These are phyloP conservation scores for Polytolypa hystricis DNA, from an alignment of 2,329 filamentous ascomycete genomes.

Conservation along the genomic window DNA sequence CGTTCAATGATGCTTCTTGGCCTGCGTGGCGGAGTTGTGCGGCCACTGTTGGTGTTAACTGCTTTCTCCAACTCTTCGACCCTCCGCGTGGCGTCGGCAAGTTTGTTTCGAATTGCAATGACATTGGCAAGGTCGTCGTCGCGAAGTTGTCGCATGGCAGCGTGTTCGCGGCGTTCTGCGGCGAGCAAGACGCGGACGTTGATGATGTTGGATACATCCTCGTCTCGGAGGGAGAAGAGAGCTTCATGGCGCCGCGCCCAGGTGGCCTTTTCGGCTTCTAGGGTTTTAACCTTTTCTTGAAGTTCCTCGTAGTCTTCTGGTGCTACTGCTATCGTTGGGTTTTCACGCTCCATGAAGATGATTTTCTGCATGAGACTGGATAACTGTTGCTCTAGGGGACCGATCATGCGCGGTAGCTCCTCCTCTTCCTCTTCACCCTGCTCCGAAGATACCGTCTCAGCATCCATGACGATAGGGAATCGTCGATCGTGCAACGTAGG, in stretches of 20 bases:
- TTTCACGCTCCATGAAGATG: constrained; percentile 7
- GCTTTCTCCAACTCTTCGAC: constrained; percentile 17
- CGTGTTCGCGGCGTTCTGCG: constrained; percentile 28
- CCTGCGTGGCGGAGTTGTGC: constrained; percentile 16
- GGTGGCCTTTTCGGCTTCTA: constrained; percentile 28
- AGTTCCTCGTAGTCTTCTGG: constrained; percentile 27
- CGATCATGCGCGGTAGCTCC: constrained; percentile 1
- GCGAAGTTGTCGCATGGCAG: constrained; percentile 28
- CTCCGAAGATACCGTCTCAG: no score
- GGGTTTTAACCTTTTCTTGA: constrained; percentile 19
- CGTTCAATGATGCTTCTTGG: constrained; percentile 23
- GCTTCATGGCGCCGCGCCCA: constrained; percentile 28
- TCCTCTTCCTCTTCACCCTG: neutral
- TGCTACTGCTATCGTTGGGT: constrained; percentile 18
- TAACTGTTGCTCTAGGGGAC: constrained; percentile 7
- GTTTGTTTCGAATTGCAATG: constrained; percentile 26
- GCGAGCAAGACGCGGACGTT: constrained; percentile 31
- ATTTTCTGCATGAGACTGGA: constrained; percentile 8
- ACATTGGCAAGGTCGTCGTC: constrained; percentile 34
- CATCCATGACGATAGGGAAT: neutral
- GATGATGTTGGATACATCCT: constrained; percentile 34
- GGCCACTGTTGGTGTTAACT: constrained; percentile 9
- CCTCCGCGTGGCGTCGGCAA: constrained; percentile 31
- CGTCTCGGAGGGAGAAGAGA: constrained; percentile 31
- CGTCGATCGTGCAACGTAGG: constrained; percentile 2